phyloP scores from a whole-genome alignment of 1,284 basidiomycete species.

The Rhodofomes roseus region DNA sequence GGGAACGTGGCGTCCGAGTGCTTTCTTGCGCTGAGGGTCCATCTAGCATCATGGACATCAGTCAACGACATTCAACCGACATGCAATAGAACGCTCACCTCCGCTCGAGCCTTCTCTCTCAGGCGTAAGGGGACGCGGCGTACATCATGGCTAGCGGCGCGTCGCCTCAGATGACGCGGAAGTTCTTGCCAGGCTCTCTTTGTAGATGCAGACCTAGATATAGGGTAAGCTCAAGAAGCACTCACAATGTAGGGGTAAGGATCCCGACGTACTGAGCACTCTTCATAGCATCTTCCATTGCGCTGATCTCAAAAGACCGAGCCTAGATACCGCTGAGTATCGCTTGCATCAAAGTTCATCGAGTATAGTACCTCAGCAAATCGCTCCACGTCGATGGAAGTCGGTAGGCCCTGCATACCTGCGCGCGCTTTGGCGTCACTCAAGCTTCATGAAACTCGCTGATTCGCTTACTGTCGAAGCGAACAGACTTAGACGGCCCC shows the following conservation, averaged over 20 bases:
- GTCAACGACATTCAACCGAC: background rate
- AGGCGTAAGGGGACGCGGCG: conserved; percentile 82
- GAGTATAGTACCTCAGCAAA: conserved; percentile 69
- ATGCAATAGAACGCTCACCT: conserved; percentile 47
- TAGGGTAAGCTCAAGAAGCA: background rate
- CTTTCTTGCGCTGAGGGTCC: conserved; percentile 66
- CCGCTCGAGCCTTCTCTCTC: conserved; percentile 73
- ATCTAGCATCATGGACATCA: conserved; percentile 50
- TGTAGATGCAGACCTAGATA: conserved; percentile 46
- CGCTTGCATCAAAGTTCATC: background rate
- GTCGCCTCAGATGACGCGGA: conserved; percentile 81
- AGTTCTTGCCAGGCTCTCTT: conserved; percentile 88
- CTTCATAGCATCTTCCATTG: conserved; percentile 85
- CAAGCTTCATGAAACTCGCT: background rate
- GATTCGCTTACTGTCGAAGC: conserved; percentile 36
- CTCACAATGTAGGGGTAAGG: background rate
- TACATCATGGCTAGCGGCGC: conserved; percentile 91
- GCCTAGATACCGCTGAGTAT: conserved; percentile 43
- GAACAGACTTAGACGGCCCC: conserved; percentile 38
- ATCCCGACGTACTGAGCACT: conserved; percentile 52
- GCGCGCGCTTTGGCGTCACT: background rate
- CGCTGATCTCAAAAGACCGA: conserved; percentile 81
- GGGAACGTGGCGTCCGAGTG: conserved; percentile 42
- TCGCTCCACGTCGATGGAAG: conserved; percentile 79
- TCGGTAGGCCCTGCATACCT: conserved; percentile 64